phyloP scores from a whole-genome alignment of 108 stramenopile genomes.

The Cyclostephanos invisitatus region DNA sequence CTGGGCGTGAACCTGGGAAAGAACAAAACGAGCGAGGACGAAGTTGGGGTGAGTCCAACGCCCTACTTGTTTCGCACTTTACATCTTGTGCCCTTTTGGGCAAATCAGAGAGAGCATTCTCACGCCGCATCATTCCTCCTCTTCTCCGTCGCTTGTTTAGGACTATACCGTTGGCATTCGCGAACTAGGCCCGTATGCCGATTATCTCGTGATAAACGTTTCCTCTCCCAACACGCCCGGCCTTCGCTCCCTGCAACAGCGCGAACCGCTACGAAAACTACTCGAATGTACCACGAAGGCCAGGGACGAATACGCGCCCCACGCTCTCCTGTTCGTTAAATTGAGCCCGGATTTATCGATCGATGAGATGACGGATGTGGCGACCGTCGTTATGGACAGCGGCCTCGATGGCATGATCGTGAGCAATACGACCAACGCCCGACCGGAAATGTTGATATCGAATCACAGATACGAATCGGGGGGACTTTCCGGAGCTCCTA shows the following conservation, averaged over 20 bases:
- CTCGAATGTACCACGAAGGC: constrained; percentile 61
- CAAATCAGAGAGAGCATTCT: neutral
- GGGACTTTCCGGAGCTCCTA: constrained; percentile 89
- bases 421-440: constrained; percentile 86
- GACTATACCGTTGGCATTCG: constrained; percentile 86
- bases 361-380: constrained; percentile 80
- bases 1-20: constrained; percentile 94
- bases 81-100: neutral
- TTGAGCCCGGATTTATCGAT: constrained; percentile 89
- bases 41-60: constrained; percentile 42
- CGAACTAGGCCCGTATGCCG: constrained; percentile 83
- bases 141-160: constrained; percentile 11
- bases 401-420: constrained; percentile 92
- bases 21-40: constrained; percentile 79
- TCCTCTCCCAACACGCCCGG: constrained; percentile 94
- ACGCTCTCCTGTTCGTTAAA: constrained; percentile 90
- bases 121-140: neutral
- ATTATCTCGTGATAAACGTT: constrained; percentile 95
- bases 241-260: constrained; percentile 80
- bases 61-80: neutral
- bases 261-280: constrained; percentile 60
- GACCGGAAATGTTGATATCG: constrained; percentile 63
- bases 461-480: constrained; percentile 66
- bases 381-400: constrained; percentile 56
- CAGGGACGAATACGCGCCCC: constrained; percentile 49